A percentile compares a stretch with the other conserved stretches of the same genome.
Conservation (phyloP, 805 yeast genomes). For the Saturnispora mendoncae region DNA sequence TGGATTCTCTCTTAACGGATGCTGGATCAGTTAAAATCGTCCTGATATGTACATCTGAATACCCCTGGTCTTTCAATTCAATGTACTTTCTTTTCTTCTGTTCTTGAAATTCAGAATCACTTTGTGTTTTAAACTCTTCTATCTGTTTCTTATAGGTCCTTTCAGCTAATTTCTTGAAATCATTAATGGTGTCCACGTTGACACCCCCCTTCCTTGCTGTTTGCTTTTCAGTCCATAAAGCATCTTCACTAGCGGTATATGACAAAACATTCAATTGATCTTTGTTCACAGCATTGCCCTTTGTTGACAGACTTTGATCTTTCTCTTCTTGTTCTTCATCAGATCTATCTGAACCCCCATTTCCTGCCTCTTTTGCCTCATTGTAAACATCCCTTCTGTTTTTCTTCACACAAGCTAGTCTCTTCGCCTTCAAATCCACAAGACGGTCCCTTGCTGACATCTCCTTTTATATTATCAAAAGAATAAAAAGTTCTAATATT, state of each 20-base stretch:
- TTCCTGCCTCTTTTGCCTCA: constrained; percentile 10
- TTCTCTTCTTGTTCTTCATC: background rate
- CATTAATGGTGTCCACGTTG: constrained; percentile 27
- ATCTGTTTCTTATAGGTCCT: constrained; percentile 50
- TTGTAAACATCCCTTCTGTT: constrained; percentile 13
- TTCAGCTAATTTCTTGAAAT: constrained; percentile 49
- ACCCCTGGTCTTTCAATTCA: constrained; percentile 19
- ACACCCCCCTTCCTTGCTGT: constrained; percentile 18
- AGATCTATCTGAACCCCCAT: background rate
- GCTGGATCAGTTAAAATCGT: constrained; percentile 29
- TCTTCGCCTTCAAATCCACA: constrained; percentile 4
- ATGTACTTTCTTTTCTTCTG: constrained; percentile 27
- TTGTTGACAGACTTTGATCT: too few relatives aligned
- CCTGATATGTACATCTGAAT: constrained; percentile 20
- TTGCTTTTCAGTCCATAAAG: constrained; percentile 37
- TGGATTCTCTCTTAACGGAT: constrained; percentile 28
- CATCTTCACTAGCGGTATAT: constrained; percentile 56
- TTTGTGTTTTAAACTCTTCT: constrained; percentile 22
- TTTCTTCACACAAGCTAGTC: constrained; percentile 6
- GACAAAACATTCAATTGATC: constrained; percentile 33
- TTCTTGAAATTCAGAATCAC: constrained; percentile 12
- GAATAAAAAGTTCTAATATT: background rate
- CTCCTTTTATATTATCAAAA: background rate
- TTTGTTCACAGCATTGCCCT: background rate
- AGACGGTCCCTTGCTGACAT: constrained; percentile 1